Base-by-base conservation (phyloP, 306 rosid species). In the Pueraria montana region DNA sequence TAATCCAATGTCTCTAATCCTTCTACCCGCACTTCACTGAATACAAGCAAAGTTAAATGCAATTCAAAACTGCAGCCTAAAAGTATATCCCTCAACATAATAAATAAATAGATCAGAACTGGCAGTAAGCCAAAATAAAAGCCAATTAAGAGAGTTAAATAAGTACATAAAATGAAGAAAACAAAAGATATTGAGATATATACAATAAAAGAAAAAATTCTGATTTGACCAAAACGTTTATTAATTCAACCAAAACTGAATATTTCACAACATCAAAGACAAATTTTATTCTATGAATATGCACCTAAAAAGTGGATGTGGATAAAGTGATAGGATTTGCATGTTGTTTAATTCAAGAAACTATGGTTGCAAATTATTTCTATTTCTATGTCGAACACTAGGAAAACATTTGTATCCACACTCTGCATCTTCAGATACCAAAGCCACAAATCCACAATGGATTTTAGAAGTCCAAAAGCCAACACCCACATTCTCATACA, bases 21-120 rank as follows among this genome's bases (percentile, higher is more conserved):
- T 89, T 94, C 98, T 65, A 94, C 94, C 67, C 95, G 92, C 80
- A 94, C 98, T 87, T 89, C 97, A 87, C 98, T 94, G 94, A 69
- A 87, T 74, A 83, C 34, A 80, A 48, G 79, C 82, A 87, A 82
- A 72, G 65, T 80, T 73, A 84, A 69, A 75, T 26, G 63, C 77
- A 74, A 71, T 67, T 66, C 45, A 24, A 74, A 82, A 58, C 34
- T 1, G 17, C 30, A n/a, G 30, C 42, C 50, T 62, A 45, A 58
- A 42, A 68, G 56, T 53, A 74, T 40, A 68, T 38, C 23, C 79
- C 43, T 13, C 67, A 67, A 32, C 42, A 66, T 50, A 26, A 46
- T 21, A 61, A 70, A 32, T 5, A 59, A 55, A 30, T 18, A 58
- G 52, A 72, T 62, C 38, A 36, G 13, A 70, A 77, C 26, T 48